Percentiles rank a stretch among this genome's conserved stretches.
Conservation (phyloP, 1,139 yeast genomes). For the Hyphopichia khmerensis region DNA sequence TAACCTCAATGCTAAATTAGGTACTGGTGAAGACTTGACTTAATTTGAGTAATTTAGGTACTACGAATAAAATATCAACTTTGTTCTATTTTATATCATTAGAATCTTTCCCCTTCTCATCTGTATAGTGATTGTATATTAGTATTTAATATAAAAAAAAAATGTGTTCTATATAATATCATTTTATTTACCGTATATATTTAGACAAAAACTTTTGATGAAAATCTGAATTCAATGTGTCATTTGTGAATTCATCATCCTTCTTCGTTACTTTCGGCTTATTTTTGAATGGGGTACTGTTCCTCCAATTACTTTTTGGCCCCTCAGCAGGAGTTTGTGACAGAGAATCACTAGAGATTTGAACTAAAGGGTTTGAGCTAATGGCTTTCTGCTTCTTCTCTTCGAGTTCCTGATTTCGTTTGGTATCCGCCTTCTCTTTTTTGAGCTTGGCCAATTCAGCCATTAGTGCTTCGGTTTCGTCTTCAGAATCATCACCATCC, state of each 20-base stretch:
- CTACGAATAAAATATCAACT: no score
- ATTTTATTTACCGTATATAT: constrained; percentile 45
- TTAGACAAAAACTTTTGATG: constrained; percentile 72
- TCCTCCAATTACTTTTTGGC: constrained; percentile 52
- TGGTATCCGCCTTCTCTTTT: constrained; percentile 30
- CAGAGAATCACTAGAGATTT: constrained; percentile 9
- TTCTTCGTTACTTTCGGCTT: constrained; percentile 15
- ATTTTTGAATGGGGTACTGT: constrained; percentile 45
- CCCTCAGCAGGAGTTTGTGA: constrained; percentile 1
- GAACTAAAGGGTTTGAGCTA: constrained; percentile 45
- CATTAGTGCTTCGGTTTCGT: constrained; percentile 37
- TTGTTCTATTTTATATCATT: no score
- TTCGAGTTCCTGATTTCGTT: constrained; percentile 27
- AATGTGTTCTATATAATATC: not conserved
- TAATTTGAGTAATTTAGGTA: no score
- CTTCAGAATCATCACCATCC: constrained; percentile 19
- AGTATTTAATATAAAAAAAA: constrained; percentile 2
- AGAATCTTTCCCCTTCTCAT: not conserved
- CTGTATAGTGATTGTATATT: constrained; percentile 4
- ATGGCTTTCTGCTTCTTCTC: constrained; percentile 17
- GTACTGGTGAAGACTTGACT: constrained; percentile 23
- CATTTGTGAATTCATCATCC: constrained; percentile 52
- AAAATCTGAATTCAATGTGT: constrained; percentile 64
- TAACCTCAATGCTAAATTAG: constrained; percentile 46
- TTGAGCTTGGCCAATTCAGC: constrained; percentile 56